Conservation (phyloP, 164 flowering plant genomes). For the Taxillus chinensis region DNA sequence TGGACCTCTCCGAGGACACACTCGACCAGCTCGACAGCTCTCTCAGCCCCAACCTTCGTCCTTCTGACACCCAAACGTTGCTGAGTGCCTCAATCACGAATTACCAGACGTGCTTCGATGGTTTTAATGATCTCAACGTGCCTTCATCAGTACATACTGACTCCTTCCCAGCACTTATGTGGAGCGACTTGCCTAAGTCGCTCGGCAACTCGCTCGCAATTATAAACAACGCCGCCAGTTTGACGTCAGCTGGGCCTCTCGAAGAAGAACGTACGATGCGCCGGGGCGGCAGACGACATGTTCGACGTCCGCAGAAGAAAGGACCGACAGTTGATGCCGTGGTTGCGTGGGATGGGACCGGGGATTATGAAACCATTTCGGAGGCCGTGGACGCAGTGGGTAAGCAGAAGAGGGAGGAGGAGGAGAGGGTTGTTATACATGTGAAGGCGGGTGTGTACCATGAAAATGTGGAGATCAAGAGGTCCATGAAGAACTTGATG, state of each 20-base stretch:
- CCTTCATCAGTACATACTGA: constrained; percentile 14
- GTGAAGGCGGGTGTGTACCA: constrained; percentile 51
- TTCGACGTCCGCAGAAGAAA: not conserved
- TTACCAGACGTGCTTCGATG: constrained; percentile 45
- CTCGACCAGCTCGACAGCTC: constrained; percentile 30
- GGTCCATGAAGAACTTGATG: constrained; percentile 41
- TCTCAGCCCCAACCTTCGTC: constrained; percentile 7
- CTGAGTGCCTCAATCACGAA: constrained; percentile 52
- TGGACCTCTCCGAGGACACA: constrained; percentile 46
- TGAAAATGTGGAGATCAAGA: constrained; percentile 42
- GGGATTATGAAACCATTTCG: constrained; percentile 41
- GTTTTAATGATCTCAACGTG: constrained; percentile 35
- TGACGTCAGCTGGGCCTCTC: constrained; percentile 22
- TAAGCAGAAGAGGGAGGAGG: constrained; percentile 10
- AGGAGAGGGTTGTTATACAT: constrained; percentile 33
- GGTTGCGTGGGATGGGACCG: constrained; percentile 61
- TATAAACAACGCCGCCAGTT: constrained; percentile 18
- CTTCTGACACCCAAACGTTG: constrained; percentile 36
- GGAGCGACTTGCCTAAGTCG: not conserved
- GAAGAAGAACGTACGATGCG: constrained; percentile 21
- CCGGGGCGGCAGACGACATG: not conserved
- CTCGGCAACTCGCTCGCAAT: not conserved
- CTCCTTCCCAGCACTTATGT: constrained; percentile 2
- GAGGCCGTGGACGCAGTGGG: constrained; percentile 41
- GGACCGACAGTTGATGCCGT: constrained; percentile 23